Evolutionary conservation across 2,329 filamentous ascomycete species (phyloP).

Genomic region (Fusarium hainanense): DNA sequence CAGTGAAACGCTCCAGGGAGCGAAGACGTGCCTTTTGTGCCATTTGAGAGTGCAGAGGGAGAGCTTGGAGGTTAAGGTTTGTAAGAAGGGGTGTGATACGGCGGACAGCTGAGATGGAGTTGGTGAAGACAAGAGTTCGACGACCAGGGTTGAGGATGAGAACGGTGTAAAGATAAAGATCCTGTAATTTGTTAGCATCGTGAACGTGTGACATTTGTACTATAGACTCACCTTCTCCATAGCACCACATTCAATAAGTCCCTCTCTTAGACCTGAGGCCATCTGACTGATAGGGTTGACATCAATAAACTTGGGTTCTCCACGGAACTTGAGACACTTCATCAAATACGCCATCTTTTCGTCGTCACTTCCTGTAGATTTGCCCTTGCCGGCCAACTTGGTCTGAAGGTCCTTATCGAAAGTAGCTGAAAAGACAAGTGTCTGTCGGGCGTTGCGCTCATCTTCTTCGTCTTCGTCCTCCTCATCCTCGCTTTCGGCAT

Average conservation of each 20-base stretch:
- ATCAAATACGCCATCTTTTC: constrained; percentile 94
- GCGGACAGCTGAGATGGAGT: constrained; percentile 92
- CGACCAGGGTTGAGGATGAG: constrained; percentile 83
- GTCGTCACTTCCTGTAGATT: constrained; percentile 67
- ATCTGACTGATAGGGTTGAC: constrained; percentile 90
- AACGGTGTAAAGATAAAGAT: constrained; percentile 91
- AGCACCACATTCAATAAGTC: constrained; percentile 88
- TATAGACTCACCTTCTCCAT: constrained; percentile 81
- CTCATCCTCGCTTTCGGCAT: constrained; percentile 62
- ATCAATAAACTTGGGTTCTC: constrained; percentile 90
- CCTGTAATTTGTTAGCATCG: constrained; percentile 57
- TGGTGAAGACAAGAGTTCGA: constrained; percentile 91
- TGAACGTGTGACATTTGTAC: no score
- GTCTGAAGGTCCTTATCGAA: constrained; percentile 93
- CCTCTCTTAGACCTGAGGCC: constrained; percentile 86
- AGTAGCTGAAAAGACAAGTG: constrained; percentile 95
- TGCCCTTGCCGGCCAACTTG: constrained; percentile 84
- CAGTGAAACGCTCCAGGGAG: constrained; percentile 88
- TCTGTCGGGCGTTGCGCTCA: constrained; percentile 70
- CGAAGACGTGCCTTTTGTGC: constrained; percentile 94
- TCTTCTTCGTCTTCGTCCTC: constrained; percentile 59
- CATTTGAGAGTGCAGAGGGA: constrained; percentile 93
- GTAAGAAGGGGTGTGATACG: constrained; percentile 86
- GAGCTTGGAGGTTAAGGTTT: constrained; percentile 79
- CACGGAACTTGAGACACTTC: constrained; percentile 87